Evolutionary conservation across 305 asterid species (phyloP).

Genomic region (Ilex paraguariensis): DNA sequence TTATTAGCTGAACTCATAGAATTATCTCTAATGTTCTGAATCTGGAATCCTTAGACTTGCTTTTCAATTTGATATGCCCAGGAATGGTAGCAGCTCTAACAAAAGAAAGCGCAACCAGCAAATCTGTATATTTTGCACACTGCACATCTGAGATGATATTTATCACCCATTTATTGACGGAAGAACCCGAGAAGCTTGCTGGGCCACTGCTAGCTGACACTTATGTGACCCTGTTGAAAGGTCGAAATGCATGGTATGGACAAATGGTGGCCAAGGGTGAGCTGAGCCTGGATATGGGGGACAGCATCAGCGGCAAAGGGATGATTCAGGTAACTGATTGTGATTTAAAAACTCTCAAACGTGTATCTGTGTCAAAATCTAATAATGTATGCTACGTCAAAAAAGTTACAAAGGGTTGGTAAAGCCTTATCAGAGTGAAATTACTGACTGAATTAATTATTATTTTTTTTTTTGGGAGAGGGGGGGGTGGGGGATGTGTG

Average conservation of each 20-base stretch:
- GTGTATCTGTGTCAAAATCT: not conserved
- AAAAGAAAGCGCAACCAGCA: constrained; percentile 85
- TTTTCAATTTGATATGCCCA: constrained; percentile 11
- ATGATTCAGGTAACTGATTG: constrained; percentile 59
- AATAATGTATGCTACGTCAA: no score
- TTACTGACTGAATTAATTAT: no score
- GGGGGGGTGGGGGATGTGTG: no score
- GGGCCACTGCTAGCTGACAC: constrained; percentile 93
- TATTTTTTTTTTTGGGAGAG: no score
- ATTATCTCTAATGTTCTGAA: no score
- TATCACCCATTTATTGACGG: constrained; percentile 69
- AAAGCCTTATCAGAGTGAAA: no score
- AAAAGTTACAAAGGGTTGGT: no score
- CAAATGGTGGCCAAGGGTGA: constrained; percentile 86
- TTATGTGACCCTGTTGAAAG: constrained; percentile 77
- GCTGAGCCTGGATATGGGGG: constrained; percentile 77
- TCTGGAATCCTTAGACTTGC: constrained; percentile 1
- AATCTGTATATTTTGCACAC: constrained; percentile 89
- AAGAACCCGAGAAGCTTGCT: constrained; percentile 91
- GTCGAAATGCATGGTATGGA: constrained; percentile 91
- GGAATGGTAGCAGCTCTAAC: constrained; percentile 95
- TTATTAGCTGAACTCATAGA: no score
- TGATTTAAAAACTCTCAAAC: not conserved
- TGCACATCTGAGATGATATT: constrained; percentile 92
- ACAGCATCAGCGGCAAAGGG: constrained; percentile 89